Conservation (phyloP, 2,329 filamentous ascomycete genomes). For the Hypocreales sp. region DNA sequence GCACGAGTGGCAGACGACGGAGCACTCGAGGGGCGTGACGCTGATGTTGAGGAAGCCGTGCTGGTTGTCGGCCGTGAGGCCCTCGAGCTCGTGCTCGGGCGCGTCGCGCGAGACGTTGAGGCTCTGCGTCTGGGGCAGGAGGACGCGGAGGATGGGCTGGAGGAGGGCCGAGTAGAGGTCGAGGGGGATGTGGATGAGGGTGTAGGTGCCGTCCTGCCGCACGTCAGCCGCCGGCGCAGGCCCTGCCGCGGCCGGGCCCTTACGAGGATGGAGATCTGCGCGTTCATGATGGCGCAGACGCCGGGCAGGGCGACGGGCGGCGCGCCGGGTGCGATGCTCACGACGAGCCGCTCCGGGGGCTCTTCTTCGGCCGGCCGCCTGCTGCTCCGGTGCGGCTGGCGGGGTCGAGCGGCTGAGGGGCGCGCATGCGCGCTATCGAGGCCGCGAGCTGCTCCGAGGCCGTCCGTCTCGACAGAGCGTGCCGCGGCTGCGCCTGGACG, state of each 20-base stretch:
- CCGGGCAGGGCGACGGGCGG: no score
- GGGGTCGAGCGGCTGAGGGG: no score
- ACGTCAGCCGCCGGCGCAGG: background rate
- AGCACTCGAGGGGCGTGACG: conserved; percentile 83
- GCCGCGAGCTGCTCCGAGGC: no score
- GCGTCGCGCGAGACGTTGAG: conserved; percentile 19
- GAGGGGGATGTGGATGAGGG: conserved; percentile 80
- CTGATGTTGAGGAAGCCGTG: conserved; percentile 88
- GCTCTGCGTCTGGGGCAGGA: conserved; percentile 49
- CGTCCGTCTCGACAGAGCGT: no score
- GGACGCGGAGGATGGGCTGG: conserved; percentile 72
- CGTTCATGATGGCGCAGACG: conserved; percentile 28
- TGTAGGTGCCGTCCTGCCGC: conserved; percentile 66
- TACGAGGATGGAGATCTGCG: conserved; percentile 42
- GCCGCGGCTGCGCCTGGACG: no score
- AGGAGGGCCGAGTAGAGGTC: conserved; percentile 63
- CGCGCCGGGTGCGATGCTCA: no score
- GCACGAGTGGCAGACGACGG: conserved; percentile 68
- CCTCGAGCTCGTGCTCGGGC: conserved; percentile 24
- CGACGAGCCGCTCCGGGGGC: no score
- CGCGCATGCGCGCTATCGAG: no score
- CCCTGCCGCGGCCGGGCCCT: no score
- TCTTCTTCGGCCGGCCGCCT: no score
- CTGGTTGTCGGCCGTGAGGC: conserved; percentile 33
- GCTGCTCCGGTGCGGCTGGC: no score